Evolutionary conservation across 257 asterid species (phyloP), one percentile per base, ranked within the genome.

Genomic region (Solanum neorickii): DNA sequence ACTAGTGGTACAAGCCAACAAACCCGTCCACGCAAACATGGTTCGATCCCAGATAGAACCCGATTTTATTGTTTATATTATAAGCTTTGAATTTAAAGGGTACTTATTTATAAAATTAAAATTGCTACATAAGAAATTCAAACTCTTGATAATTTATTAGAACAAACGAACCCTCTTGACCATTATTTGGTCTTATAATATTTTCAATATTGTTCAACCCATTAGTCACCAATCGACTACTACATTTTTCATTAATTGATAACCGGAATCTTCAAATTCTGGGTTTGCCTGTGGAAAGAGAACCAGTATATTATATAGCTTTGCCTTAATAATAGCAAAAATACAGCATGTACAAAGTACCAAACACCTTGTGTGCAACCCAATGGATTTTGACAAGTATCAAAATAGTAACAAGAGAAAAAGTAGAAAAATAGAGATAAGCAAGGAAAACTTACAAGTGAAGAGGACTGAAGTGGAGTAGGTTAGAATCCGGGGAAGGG

Each of bases 381-480:
- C 18, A 37, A 41, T 52, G 29, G 8, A 31, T 12, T 4, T 0
- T 20, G 20, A 68, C 65, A 23, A 15, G 8, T 1, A 80, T 47
- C 29, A 39, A 37, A 11, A 77, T 1, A 6, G 7, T 16, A 60
- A 23, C 11, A 75, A 49, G 8, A 14, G 59, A 49, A 73, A 20
- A 47, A 83, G 73, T 9, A 83, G 7, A 23, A 56, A 35, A n/a
- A 31, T 70, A 27, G 8, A 37, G 70, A 27, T 29, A 87, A 29
- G 7, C n/a, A 37, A 4, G 68, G 77, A 13, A 27, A 33, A 88
- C 92, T 65, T 88, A 97, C 98, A 97, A 94, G 89, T 95, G 95
- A 85, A 95, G 93, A 25, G 99, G 99, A 87, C 97, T 94, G 92
- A 92, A 83, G 47, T 94, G 99, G 86, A 95, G 92, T 75, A 97